These are phyloP conservation scores for Chaetomiaceae sp. DNA, from an alignment of 2,329 filamentous ascomycete genomes.

Conservation along the genomic window DNA sequence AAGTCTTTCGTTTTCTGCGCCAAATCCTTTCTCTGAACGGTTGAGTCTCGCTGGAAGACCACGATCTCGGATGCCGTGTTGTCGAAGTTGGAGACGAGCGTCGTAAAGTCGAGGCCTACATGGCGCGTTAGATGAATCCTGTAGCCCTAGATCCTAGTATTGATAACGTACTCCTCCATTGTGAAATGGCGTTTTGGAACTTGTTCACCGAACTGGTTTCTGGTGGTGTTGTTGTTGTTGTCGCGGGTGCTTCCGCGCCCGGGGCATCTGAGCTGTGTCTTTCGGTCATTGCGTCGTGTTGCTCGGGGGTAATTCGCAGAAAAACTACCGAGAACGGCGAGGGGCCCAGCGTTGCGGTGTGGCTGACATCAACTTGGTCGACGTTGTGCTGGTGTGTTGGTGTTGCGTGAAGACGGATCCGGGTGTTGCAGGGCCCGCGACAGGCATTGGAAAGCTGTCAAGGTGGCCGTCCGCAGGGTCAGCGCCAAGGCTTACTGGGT, in stretches of 20 bases:
- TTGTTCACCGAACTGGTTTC: constrained; percentile 69
- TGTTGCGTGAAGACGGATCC: neutral
- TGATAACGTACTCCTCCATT: constrained; percentile 90
- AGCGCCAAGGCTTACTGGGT: constrained; percentile 5
- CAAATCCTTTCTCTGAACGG: constrained; percentile 91
- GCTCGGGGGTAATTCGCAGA: neutral
- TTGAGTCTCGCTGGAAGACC: constrained; percentile 86
- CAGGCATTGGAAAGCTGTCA: constrained; percentile 7
- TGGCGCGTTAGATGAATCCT: constrained; percentile 10
- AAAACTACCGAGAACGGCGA: constrained; percentile 4
- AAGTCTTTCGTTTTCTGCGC: constrained; percentile 99
- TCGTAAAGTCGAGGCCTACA: constrained; percentile 79
- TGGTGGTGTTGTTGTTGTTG: constrained; percentile 10
- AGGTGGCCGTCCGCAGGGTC: constrained; percentile 19
- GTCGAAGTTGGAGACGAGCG: constrained; percentile 79
- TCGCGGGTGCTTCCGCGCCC: constrained; percentile 10
- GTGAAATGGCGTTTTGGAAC: constrained; percentile 92
- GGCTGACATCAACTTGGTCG: constrained; percentile 11
- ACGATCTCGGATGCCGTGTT: constrained; percentile 94
- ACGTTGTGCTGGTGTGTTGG: neutral
- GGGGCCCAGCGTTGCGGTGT: neutral
- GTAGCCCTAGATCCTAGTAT: neutral
- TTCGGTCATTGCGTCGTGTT: constrained; percentile 24
- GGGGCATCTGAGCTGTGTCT: constrained; percentile 17
- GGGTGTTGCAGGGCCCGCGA: constrained; percentile 2